Percentiles rank a stretch among this genome's conserved stretches.
These are phyloP conservation scores for Tuber microsphaerosporum DNA, from an alignment of 495 filamentous ascomycete genomes.

Conservation along the genomic window DNA sequence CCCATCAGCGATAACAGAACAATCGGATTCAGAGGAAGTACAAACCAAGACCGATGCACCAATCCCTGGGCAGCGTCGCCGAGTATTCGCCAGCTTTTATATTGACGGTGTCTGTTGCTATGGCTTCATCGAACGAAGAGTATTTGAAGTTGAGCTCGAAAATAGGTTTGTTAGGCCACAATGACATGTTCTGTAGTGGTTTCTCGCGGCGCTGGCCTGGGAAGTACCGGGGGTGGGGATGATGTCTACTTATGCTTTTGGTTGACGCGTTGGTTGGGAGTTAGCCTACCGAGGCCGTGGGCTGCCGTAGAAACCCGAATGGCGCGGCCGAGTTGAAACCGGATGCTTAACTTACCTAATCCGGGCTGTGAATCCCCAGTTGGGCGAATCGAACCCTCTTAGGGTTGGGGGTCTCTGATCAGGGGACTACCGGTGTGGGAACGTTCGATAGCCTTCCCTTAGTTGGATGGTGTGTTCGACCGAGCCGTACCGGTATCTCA, in stretches of 20 bases:
- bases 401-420: neutral
- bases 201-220: neutral
- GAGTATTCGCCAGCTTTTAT: constrained; percentile 53
- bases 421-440: neutral
- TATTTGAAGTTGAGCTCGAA: constrained; percentile 16
- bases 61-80: constrained; percentile 54
- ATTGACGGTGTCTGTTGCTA: constrained; percentile 50
- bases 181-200: neutral
- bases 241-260: neutral
- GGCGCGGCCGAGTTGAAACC: no score
- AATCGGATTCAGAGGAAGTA: constrained; percentile 14
- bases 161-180: constrained; percentile 14
- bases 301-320: no score
- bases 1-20: neutral
- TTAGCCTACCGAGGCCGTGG: neutral
- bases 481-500: no score
- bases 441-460: no score
- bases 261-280: neutral
- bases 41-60: constrained; percentile 64
- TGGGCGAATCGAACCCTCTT: neutral
- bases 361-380: neutral
- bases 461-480: no score
- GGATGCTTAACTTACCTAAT: neutral
- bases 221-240: neutral
- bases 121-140: constrained; percentile 53